phyloP scores from a whole-genome alignment of 1,284 basidiomycete genomes.

The Testicularia cyperi region DNA sequence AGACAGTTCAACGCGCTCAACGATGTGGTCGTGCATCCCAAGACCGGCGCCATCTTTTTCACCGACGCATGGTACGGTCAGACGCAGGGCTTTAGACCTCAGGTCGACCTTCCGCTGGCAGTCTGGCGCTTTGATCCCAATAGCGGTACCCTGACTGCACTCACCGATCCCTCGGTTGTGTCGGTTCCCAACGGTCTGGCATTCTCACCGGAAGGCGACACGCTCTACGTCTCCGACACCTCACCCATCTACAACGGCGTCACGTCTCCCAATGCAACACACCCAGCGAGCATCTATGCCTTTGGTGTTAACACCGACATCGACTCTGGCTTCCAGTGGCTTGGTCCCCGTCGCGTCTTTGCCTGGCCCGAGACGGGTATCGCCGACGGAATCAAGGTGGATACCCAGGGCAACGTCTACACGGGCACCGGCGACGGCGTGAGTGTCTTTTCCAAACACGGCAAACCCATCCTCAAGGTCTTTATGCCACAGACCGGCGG shows the following conservation, averaged over 20 bases:
- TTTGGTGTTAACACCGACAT: constrained; percentile 66
- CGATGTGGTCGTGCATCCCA: constrained; percentile 73
- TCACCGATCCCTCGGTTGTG: constrained; percentile 68
- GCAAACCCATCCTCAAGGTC: constrained; percentile 1
- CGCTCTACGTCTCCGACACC: constrained; percentile 68
- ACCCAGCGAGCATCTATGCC: constrained; percentile 66
- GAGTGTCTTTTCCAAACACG: constrained; percentile 7
- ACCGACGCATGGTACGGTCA: constrained; percentile 67
- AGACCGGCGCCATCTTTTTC: constrained; percentile 70
- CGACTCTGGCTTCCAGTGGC: constrained; percentile 61
- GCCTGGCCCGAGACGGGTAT: constrained; percentile 71
- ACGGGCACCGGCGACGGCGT: constrained; percentile 63
- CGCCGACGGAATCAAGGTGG: constrained; percentile 68
- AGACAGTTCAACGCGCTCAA: constrained; percentile 79
- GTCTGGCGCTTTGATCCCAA: constrained; percentile 4
- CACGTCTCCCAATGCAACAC: neutral
- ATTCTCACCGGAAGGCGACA: constrained; percentile 69
- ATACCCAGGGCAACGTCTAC: constrained; percentile 71
- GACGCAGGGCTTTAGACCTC: constrained; percentile 1
- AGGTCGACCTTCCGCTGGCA: neutral
- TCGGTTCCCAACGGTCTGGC: constrained; percentile 68
- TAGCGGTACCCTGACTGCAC: constrained; percentile 69
- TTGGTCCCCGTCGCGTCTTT: constrained; percentile 71
- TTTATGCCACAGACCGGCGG: constrained; percentile 2
- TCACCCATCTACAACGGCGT: constrained; percentile 61